Evolutionary conservation across 2,329 filamentous ascomycete genomes (phyloP), one percentile per base, ranked within the genome.

Genomic region (Alternaria panax): DNA sequence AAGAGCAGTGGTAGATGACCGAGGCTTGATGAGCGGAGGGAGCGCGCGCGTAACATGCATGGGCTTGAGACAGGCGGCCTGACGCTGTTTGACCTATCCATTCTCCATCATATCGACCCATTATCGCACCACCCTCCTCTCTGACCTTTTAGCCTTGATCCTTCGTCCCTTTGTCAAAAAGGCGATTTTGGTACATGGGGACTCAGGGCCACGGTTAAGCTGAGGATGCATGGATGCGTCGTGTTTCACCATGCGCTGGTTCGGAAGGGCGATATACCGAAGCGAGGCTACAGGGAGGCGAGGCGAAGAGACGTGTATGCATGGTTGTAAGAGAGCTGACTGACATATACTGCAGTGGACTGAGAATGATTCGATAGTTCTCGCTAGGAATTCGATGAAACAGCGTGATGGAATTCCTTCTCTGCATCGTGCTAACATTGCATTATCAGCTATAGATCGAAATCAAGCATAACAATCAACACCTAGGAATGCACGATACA

Each of bases 281-380:
- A 18, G 28, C 8, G 24, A 16, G 30, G 28, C 14, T 22, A 22
- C 24, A 45, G 14, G 47, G 18, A 27, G 16, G 18, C 18, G 40
- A 45, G 22, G 22, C 38, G 48, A 30, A 24, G 2, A 36, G 45
- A 48, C 14, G 18, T 20, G 18, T n/a, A n/a, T 34, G 45, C 28
- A 32, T 34, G 14, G 16, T 9, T 24, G 28, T 32, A 22, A 47
- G 45, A 48, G 45, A 22, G 22, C 14, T 32, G 20, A 48, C n/a
- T 45, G 24, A 34, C 6, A 14, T 7, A 24, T 40, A n/a, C 6
- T 22, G n/a, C 5, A 12, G 47, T 57, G 38, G 54, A 45, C 43
- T 42, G 47, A 57, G n/a, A 8, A 30, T 57, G 36, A 30, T 57
- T 46, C 54, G 54, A 57, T 57, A 9, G 24, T 45, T 18, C 18